phyloP scores from a whole-genome alignment of 805 yeast genomes.

The Lipomyces orientalis region DNA sequence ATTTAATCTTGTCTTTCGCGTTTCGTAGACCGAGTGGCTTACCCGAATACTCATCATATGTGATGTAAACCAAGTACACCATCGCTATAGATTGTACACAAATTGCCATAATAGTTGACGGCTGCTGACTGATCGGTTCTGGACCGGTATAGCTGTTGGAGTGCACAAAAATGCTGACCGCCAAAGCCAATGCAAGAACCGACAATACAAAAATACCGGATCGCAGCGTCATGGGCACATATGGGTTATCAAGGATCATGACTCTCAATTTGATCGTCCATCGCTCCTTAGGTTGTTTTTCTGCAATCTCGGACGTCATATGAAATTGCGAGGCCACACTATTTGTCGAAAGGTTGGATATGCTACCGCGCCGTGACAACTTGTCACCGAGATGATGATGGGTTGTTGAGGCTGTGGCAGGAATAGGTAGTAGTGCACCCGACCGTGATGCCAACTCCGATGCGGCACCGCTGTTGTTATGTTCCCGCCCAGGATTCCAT shows the following conservation, averaged over 20 bases:
- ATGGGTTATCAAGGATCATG: conserved; percentile 73
- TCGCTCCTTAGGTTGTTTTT: conserved; percentile 9
- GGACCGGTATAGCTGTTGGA: conserved; percentile 28
- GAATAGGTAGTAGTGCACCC: conserved; percentile 10
- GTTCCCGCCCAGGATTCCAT: conserved; percentile 32
- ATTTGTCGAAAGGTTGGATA: conserved; percentile 1
- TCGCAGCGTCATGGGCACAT: conserved; percentile 79
- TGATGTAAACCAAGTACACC: conserved; percentile 76
- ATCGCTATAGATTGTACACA: conserved; percentile 81
- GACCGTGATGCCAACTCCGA: neutral
- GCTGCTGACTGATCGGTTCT: conserved; percentile 64
- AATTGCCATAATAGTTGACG: conserved; percentile 92
- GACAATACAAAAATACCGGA: conserved; percentile 63
- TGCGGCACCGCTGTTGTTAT: conserved; percentile 7
- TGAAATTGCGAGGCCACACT: conserved; percentile 27
- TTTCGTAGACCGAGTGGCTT: conserved; percentile 89
- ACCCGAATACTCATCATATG: conserved; percentile 89
- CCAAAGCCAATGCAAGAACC: conserved; percentile 71
- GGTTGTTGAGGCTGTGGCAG: conserved; percentile 17
- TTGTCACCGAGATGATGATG: conserved; percentile 9
- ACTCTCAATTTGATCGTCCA: conserved; percentile 66
- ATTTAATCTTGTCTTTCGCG: conserved; percentile 79
- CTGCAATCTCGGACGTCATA: conserved; percentile 34
- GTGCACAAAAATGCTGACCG: conserved; percentile 60
- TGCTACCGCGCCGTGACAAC: neutral